Conservation (phyloP, 179 eudicot species). For the Camellia oleifera region DNA sequence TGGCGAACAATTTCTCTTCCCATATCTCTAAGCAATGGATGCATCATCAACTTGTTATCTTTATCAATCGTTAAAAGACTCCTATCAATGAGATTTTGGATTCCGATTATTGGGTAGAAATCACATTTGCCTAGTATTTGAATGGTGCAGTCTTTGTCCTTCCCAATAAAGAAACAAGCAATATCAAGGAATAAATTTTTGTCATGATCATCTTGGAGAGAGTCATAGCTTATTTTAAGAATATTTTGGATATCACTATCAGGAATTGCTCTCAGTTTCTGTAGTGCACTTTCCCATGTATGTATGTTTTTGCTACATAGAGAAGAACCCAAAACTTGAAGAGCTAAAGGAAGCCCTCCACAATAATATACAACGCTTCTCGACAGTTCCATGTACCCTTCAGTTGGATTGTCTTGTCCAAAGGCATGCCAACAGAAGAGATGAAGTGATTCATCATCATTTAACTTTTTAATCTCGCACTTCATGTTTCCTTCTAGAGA, state of each 20-base stretch:
- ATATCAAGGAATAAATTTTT: conserved; percentile 5
- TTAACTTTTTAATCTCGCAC: not conserved
- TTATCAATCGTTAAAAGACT: not conserved
- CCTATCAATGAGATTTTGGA: not conserved
- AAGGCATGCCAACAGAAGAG: conserved; percentile 6
- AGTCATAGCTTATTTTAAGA: not conserved
- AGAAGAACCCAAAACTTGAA: conserved; percentile 3
- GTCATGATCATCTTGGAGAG: conserved; percentile 1
- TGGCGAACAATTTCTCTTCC: not conserved
- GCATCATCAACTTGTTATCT: not conserved
- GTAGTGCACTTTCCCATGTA: not conserved
- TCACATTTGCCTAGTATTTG: not conserved
- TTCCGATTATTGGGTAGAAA: not conserved
- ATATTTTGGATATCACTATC: not conserved
- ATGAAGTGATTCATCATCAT: not conserved
- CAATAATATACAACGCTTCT: not conserved
- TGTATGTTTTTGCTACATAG: not conserved
- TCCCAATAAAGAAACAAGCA: not conserved
- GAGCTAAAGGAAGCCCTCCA: conserved; percentile 8
- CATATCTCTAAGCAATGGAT: not conserved
- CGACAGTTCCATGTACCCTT: not conserved
- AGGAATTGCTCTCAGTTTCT: not conserved
- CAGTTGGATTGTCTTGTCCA: not conserved
- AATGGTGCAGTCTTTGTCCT: not conserved
- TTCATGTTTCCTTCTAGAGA: not conserved